These are phyloP conservation scores for Cunninghamia lanceolata DNA, from an alignment of 75 land plant genomes.

Conservation along the genomic window DNA sequence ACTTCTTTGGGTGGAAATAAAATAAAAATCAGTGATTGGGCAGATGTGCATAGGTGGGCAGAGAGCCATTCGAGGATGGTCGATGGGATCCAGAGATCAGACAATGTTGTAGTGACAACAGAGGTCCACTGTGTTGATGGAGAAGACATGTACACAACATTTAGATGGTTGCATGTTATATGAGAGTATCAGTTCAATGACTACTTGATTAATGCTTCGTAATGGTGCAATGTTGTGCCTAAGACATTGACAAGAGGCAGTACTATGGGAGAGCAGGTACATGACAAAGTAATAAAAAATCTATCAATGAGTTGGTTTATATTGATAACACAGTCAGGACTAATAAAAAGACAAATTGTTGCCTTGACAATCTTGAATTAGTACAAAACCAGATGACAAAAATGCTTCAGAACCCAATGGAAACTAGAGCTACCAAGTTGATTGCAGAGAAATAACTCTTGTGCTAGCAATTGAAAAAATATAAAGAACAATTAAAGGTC, in stretches of 20 bases:
- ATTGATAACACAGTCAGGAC: background rate
- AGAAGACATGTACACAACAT: background rate
- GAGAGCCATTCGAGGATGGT: background rate
- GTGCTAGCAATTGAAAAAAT: no score
- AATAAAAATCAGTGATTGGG: no score
- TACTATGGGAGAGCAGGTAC: background rate
- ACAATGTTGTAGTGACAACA: background rate
- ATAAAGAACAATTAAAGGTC: no score
- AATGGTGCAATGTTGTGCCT: background rate
- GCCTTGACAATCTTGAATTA: no score
- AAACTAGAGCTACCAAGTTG: no score
- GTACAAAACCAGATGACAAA: no score
- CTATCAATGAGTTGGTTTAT: background rate
- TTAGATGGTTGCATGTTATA: background rate
- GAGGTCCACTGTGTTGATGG: background rate
- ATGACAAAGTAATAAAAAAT: no score
- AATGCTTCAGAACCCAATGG: no score
- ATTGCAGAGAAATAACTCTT: no score
- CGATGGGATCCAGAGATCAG: background rate
- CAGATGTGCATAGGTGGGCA: background rate
- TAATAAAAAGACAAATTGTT: no score
- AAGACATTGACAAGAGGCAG: background rate
- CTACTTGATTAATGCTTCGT: background rate
- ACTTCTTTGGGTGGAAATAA: background rate
- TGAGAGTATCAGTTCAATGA: background rate